Evolutionary conservation across 176 grass and related monocot species (phyloP), one percentile per base, ranked within the genome.

Genomic region (Puya raimondii): DNA sequence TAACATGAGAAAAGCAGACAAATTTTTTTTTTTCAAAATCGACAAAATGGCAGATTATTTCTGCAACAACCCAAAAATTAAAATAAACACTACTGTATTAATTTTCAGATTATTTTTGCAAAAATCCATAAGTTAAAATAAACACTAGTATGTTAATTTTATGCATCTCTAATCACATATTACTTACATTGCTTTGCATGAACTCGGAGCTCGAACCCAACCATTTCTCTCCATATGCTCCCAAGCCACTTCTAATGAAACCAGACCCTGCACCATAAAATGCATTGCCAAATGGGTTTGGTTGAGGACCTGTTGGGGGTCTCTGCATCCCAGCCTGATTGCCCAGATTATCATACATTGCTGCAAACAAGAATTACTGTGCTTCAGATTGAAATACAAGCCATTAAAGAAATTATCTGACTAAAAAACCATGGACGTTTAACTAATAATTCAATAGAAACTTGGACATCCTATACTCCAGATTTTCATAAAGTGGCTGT

Each of bases 121-220:
- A 42, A 42, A 42, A 42, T 42, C 33, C 33, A 42, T 7, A 42
- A 42, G 33, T 42, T 42, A 42, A 42, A 5, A 42, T 42, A 42
- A 42, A 42, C 33, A 42, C 33, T 33, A 3, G 29, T 3, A 42
- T 42, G 7, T 42, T 42, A 42, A 42, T 42, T 42, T 42, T 42
- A 42, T 42, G 33, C 33, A 42, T 42, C 5, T 67, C 20, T 13
- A 23, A 7, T 48, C n/a, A 17, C 26, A 63, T 12, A 69, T 11
- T 74, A 18, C 78, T 76, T 81, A 96, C 88, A 20, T 96, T 96
- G 77, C 81, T 96, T 74, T 96, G 93, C 84, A 91, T 91, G 81
- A 96, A 96, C 67, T 96, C 93, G 13, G 93, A 96, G 77, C 87
- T 87, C 21, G 93, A 96, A 70, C 84, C 88, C 3, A 92, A 64